A percentile compares a stretch with the other conserved stretches of the same genome.
phyloP scores from a whole-genome alignment of 1,284 basidiomycete species.

The Bondarzewia mesenterica region DNA sequence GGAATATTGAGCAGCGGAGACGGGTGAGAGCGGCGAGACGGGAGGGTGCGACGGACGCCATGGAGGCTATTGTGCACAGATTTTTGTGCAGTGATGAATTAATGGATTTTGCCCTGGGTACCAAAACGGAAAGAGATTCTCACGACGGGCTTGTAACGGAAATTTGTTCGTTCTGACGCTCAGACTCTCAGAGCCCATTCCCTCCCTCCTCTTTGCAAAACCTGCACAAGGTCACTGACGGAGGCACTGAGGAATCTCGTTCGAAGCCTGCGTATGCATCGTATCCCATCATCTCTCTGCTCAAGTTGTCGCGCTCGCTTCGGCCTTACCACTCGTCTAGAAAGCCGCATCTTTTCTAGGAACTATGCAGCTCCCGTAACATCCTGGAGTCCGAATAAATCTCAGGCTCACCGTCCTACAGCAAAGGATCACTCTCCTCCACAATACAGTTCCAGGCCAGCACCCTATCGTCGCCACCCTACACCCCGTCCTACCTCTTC shows the following conservation, averaged over 20 bases:
- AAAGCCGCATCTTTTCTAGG: not conserved
- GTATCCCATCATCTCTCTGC: not conserved
- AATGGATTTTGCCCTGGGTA: not conserved
- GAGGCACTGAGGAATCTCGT: not conserved
- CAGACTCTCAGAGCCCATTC: not conserved
- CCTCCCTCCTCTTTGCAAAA: not conserved
- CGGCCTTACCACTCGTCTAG: not conserved
- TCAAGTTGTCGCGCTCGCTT: not conserved
- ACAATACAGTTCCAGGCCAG: not conserved
- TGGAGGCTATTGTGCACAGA: slow-evolving; percentile 22
- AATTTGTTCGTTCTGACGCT: not conserved
- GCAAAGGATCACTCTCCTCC: not conserved
- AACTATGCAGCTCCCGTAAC: slow-evolving; percentile 7
- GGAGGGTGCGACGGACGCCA: slow-evolving; percentile 23
- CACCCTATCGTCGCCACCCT: no score
- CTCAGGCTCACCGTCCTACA: not conserved
- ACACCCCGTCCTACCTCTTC: no score
- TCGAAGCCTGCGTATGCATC: not conserved
- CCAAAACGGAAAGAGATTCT: not conserved
- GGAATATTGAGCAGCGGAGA: slow-evolving; percentile 67
- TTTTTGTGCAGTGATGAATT: not conserved
- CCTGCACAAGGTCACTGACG: not conserved
- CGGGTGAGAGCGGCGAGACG: slow-evolving; percentile 46
- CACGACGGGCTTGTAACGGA: not conserved
- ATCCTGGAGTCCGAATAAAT: not conserved